Base-by-base conservation (phyloP, 768 basidiomycete genomes). In the Paxillus involutus region DNA sequence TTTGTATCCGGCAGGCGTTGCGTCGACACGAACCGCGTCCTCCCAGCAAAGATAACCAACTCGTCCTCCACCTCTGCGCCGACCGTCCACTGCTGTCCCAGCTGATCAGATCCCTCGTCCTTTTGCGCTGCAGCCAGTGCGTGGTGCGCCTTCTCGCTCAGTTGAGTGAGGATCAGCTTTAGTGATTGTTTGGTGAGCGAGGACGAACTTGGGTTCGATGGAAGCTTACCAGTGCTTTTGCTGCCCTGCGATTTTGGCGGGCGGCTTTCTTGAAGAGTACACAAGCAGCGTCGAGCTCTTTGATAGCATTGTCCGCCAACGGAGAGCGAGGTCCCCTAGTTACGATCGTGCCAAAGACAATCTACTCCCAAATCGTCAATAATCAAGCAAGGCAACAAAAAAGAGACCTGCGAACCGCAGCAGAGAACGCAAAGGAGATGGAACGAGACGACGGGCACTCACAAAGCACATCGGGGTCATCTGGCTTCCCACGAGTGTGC, bases 331-430 rank as follows among this genome's bases (percentile, higher is more conserved):
- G 90, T 3, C 85, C 83, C 29, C 86, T 80, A 3, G 86, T 88
- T 2, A 88, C 90, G 17, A 92, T 85, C 4, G 87, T 85, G 4
- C 88, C 91, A 61, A 91, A 87, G 14, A 91, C 85, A 10, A 89
- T 78, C 88, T 90, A 53, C 35, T 9, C 14, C 26, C 9, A 30
- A 44, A 26, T 33, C 36, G 30, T 63, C 41, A 63, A 49, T 24
- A 9, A 47, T 21, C 11, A 10, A 30, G 7, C 33, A 2, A 48
- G n/a, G 24, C 17, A 32, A 40, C 12, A 3, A 43, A 54, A 16
- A 13, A 11, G 50, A 2, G 21, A 32, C 10, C 49, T 26, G 61
- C 76, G 49, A 45, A 83, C 79, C 48, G 78, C 81, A 29, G 84
- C 79, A 11, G 77, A 78, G 60, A 83, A 83, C 11, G 76, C 79